Base-by-base conservation (phyloP, 768 basidiomycete genomes). In the Leccinellum rugosiceps region DNA sequence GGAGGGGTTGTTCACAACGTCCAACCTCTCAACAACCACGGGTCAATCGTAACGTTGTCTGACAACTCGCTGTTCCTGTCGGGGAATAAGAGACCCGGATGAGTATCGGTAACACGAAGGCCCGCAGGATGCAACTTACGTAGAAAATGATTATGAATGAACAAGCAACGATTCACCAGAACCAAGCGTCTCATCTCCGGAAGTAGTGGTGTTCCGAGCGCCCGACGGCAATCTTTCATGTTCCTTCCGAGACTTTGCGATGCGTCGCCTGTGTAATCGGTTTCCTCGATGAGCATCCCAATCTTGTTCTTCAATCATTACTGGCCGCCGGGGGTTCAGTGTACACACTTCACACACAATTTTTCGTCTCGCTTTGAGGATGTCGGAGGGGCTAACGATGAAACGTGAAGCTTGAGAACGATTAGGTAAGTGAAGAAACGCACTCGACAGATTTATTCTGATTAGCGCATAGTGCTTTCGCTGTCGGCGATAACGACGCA, bases 271-370 rank as follows among this genome's bases (percentile, higher is more conserved):
- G 67, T 92, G 90, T 10, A 69, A 48, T 17, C 82, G 80, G 7
- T 83, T 83, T n/a, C 72, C 72, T 32, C 75, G 69, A 67, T 93
- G 91, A 1, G 69, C 71, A 2, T 78, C 74, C 84, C 88, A 87
- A 49, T 79, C 70, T 10, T 57, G 56, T 9, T 77, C 78, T 50
- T 90, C 80, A 72, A 93, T 81, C 77, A 89, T 80, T 14, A 83
- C 70, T 0, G 91, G 91, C 25, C 78, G 76, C 21, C 77, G 70
- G 2, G 76, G 64, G 54, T 89, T 75, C 4, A 67, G 55, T 9
- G 90, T 91, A 63, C 91, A 94, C 10, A 78, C 68, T 3, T 77
- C 64, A 68, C 91, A 94, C 4, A 83, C 72, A 6, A 79, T 66
- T 61, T 85, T 86, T 55, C 76, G 81, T 50, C 84, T 80, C 1